phyloP scores from a whole-genome alignment of 2,329 filamentous ascomycete species.

The Elsinoe australis region DNA sequence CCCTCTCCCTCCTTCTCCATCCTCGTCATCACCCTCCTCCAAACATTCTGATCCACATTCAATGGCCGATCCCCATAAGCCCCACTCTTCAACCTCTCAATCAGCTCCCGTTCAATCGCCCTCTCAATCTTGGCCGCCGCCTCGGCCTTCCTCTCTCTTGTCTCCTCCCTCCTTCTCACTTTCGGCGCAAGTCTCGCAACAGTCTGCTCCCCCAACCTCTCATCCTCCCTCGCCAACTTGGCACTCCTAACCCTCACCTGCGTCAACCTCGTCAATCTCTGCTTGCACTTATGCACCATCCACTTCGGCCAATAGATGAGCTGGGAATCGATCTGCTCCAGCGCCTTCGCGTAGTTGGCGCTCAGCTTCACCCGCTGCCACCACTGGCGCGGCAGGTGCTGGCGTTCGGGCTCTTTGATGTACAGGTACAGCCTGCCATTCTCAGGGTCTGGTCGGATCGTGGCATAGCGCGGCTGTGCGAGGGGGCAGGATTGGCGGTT shows the following conservation, averaged over 20 bases:
- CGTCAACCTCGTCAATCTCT: slow-evolving; percentile 81
- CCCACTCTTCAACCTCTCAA: slow-evolving; percentile 82
- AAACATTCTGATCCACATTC: slow-evolving; percentile 90
- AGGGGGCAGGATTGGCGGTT: slow-evolving; percentile 84
- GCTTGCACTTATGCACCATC: slow-evolving; percentile 89
- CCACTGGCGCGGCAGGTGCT: slow-evolving; percentile 79
- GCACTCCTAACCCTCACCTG: slow-evolving; percentile 77
- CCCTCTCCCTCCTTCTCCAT: slow-evolving; percentile 83
- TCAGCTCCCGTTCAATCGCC: slow-evolving; percentile 88
- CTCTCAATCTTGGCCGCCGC: slow-evolving; percentile 82
- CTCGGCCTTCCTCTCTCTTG: slow-evolving; percentile 43
- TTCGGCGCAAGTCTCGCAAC: slow-evolving; percentile 90
- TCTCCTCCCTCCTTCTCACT: slow-evolving; percentile 51
- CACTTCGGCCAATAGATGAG: slow-evolving; percentile 95
- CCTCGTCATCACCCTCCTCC: slow-evolving; percentile 91
- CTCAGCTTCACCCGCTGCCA: slow-evolving; percentile 92
- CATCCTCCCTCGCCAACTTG: slow-evolving; percentile 79
- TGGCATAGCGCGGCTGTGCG: slow-evolving; percentile 88
- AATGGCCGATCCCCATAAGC: slow-evolving; percentile 91
- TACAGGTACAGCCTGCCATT: slow-evolving; percentile 86
- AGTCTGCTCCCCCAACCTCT: slow-evolving; percentile 76
- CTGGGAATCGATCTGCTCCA: slow-evolving; percentile 77
- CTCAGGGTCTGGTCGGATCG: slow-evolving; percentile 71
- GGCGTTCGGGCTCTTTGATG: slow-evolving; percentile 89
- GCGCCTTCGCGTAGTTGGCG: slow-evolving; percentile 80